Evolutionary conservation across 1,139 yeast genomes (phyloP).

Genomic region (Pichia sp.): DNA sequence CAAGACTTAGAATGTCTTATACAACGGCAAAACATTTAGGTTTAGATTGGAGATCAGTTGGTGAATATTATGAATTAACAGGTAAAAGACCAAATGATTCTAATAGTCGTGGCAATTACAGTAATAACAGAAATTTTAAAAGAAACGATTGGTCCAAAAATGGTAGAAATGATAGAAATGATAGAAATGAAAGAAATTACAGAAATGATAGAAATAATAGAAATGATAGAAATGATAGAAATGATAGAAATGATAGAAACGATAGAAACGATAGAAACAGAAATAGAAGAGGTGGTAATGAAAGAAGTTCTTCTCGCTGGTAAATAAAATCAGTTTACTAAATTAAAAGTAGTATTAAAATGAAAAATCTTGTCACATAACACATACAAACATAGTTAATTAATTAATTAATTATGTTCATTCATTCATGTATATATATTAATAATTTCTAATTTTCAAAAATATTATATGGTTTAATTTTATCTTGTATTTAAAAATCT

Average conservation of each 20-base stretch:
- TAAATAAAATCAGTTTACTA: background rate
- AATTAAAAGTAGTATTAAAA: too few relatives aligned
- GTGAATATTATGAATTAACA: slow-evolving; percentile 13
- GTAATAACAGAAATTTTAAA: slow-evolving; percentile 15
- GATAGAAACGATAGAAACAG: background rate
- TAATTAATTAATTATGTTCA: too few relatives aligned
- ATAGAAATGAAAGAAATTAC: slow-evolving; percentile 10
- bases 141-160: slow-evolving; percentile 15
- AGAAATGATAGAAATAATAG: slow-evolving; percentile 4
- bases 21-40: slow-evolving; percentile 15
- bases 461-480: too few relatives aligned
- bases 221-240: slow-evolving; percentile 7
- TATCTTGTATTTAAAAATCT: too few relatives aligned
- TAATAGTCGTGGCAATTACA: slow-evolving; percentile 12
- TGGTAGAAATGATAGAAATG: slow-evolving; percentile 6
- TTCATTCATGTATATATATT: too few relatives aligned
- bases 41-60: slow-evolving; percentile 12
- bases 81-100: slow-evolving; percentile 12
- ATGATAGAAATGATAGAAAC: background rate
- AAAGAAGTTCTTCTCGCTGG: slow-evolving; percentile 8
- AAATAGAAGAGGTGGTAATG: background rate
- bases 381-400: too few relatives aligned
- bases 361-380: too few relatives aligned
- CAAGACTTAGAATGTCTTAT: slow-evolving; percentile 11
- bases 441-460: too few relatives aligned